Percentiles rank a stretch among this genome's conserved stretches.
Evolutionary conservation across 495 filamentous ascomycete genomes (phyloP).

Genomic region (Penicillium simplicissimum): DNA sequence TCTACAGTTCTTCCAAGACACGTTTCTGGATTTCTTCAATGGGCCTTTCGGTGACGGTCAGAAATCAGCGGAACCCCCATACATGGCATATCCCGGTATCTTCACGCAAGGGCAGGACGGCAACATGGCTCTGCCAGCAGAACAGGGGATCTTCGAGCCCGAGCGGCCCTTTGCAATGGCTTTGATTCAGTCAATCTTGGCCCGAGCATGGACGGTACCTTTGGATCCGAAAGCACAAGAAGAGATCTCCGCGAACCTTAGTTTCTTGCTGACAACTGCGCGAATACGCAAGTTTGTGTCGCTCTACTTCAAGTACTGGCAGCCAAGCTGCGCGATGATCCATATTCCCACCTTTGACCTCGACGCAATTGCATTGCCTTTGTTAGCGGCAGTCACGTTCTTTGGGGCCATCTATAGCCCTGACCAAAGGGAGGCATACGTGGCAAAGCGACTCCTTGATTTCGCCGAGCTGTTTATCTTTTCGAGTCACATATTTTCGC

Average conservation of each 20-base stretch:
- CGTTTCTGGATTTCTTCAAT: conserved; percentile 45
- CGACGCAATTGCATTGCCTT: conserved; percentile 36
- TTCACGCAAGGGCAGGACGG: conserved; percentile 24
- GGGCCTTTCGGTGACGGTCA: conserved; percentile 39
- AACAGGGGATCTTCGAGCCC: conserved; percentile 31
- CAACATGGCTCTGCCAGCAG: conserved; percentile 16
- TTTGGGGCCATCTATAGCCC: conserved; percentile 53
- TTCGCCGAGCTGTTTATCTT: conserved; percentile 50
- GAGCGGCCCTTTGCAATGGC: conserved; percentile 41
- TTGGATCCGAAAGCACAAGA: conserved; percentile 41
- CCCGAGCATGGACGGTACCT: conserved; percentile 40
- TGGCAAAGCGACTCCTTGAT: conserved; percentile 46
- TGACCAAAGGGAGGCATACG: conserved; percentile 38
- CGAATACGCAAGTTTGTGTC: conserved; percentile 43
- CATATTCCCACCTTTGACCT: conserved; percentile 44
- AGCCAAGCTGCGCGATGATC: conserved; percentile 45
- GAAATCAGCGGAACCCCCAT: conserved; percentile 30
- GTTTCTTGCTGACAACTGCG: conserved; percentile 42
- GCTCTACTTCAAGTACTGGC: conserved; percentile 51
- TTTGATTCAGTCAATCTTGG: conserved; percentile 40
- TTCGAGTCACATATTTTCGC: conserved; percentile 43
- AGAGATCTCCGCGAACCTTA: conserved; percentile 41
- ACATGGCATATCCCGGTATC: conserved; percentile 17
- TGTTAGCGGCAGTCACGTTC: conserved; percentile 42
- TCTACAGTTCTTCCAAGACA: conserved; percentile 42